phyloP scores from a whole-genome alignment of 1,139 yeast genomes.

The Diutina catenulata region DNA sequence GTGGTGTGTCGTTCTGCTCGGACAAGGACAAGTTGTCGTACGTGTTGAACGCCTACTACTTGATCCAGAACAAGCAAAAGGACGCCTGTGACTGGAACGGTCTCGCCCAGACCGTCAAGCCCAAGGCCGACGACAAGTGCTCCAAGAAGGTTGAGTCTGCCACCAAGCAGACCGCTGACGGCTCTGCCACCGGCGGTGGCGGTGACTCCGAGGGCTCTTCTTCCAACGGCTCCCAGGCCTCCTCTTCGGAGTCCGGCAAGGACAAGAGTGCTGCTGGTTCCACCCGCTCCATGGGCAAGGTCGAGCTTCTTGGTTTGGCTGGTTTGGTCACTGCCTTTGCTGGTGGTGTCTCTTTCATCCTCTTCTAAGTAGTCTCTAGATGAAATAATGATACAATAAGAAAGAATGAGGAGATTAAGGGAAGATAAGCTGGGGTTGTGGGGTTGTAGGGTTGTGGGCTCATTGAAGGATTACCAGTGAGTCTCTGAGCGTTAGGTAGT shows the following conservation, averaged over 20 bases:
- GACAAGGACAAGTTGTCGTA: constrained; percentile 52
- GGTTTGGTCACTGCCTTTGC: constrained; percentile 23
- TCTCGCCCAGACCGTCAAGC: constrained; percentile 37
- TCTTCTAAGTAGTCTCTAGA: constrained; percentile 13
- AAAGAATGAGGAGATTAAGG: neutral
- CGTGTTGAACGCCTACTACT: constrained; percentile 48
- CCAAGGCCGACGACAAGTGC: constrained; percentile 13
- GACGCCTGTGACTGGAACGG: constrained; percentile 63
- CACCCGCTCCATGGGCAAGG: constrained; percentile 17
- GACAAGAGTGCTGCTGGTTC: constrained; percentile 15
- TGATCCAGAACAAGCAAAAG: constrained; percentile 26
- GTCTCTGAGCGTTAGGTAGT: no score
- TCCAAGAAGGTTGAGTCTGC: constrained; percentile 10
- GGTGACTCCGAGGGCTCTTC: constrained; percentile 13
- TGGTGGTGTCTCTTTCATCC: constrained; percentile 28
- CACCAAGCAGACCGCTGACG: constrained; percentile 9
- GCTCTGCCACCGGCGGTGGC: neutral
- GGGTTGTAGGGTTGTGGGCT: neutral
- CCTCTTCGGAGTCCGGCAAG: constrained; percentile 17
- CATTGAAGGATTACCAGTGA: no score
- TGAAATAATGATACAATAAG: neutral
- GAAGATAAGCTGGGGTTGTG: neutral
- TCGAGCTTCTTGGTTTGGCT: constrained; percentile 21
- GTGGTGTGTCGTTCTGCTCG: constrained; percentile 49
- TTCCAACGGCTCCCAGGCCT: constrained; percentile 15